phyloP scores from a whole-genome alignment of 306 rosid species.

The Cercis canadensis region DNA sequence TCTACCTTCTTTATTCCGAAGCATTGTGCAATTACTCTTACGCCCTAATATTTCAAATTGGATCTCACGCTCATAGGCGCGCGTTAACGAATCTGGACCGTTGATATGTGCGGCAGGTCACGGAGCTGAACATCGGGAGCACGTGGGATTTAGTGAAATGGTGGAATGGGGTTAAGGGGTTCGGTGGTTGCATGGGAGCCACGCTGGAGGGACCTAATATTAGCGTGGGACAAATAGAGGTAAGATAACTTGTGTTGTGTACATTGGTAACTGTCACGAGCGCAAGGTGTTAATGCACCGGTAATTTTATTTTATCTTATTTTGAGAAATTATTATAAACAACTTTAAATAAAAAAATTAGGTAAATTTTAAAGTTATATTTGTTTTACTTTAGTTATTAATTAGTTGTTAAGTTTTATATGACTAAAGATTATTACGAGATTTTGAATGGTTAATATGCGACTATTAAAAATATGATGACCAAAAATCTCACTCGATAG shows the following conservation, averaged over 20 bases:
- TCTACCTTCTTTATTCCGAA: slow-evolving; percentile 58
- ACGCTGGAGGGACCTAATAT: slow-evolving; percentile 3
- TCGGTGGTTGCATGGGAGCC: slow-evolving; percentile 33
- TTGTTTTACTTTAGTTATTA: too few relatives aligned
- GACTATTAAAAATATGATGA: too few relatives aligned
- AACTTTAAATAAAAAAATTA: too few relatives aligned
- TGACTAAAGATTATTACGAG: too few relatives aligned
- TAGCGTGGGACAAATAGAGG: background rate
- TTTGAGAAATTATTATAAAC: too few relatives aligned
- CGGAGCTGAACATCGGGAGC: background rate
- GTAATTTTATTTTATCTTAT: too few relatives aligned
- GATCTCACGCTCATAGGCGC: slow-evolving; percentile 24
- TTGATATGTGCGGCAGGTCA: background rate
- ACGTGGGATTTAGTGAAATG: slow-evolving; percentile 27
- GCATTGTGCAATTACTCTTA: slow-evolving; percentile 42
- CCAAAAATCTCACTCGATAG: too few relatives aligned
- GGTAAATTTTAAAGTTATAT: too few relatives aligned
- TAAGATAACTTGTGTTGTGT: background rate
- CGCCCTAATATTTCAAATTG: background rate
- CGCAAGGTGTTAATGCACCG: background rate
- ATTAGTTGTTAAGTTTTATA: too few relatives aligned
- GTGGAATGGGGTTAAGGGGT: background rate
- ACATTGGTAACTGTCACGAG: slow-evolving; percentile 5
- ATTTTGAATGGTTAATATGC: too few relatives aligned
- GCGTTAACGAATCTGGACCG: background rate